Percentiles rank a stretch among this genome's conserved stretches.
Evolutionary conservation across 306 rosid species (phyloP).

Genomic region (Hippophae rhamnoides): DNA sequence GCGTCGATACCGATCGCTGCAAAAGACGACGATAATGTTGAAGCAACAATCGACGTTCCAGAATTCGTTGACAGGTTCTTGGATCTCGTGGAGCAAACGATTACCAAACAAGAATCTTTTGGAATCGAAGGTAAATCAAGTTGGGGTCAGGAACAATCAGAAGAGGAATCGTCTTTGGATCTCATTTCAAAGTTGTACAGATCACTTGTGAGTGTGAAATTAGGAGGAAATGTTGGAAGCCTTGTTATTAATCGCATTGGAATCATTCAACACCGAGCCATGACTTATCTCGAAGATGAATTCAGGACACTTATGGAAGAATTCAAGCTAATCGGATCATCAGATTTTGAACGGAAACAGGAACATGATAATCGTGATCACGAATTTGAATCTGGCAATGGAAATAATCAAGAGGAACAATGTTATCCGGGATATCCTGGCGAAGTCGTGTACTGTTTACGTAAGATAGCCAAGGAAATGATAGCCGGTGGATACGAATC

Average conservation of each 20-base stretch:
- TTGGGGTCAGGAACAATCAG: constrained; percentile 22
- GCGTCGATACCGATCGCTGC: constrained; percentile 4
- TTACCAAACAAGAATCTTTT: constrained; percentile 15
- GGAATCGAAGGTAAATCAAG: constrained; percentile 17
- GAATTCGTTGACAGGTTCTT: constrained; percentile 26
- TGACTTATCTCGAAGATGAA: constrained; percentile 60
- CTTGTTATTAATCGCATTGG: constrained; percentile 41
- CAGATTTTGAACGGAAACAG: constrained; percentile 23
- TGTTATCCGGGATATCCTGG: constrained; percentile 36
- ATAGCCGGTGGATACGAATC: constrained; percentile 40
- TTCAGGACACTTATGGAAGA: constrained; percentile 53
- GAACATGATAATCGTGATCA: constrained; percentile 9
- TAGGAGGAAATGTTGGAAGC: constrained; percentile 10
- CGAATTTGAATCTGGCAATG: constrained; percentile 10
- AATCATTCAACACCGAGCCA: constrained; percentile 35
- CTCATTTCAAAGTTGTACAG: constrained; percentile 36
- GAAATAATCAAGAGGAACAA: not conserved
- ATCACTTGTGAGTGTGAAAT: constrained; percentile 13
- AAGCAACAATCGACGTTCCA: constrained; percentile 25
- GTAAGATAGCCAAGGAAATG: constrained; percentile 44
- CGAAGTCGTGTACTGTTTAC: constrained; percentile 27
- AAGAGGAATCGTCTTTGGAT: constrained; percentile 31
- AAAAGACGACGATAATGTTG: not conserved
- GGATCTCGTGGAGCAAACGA: constrained; percentile 39
- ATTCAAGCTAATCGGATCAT: constrained; percentile 9